phyloP scores from a whole-genome alignment of 1,284 basidiomycete genomes.

The Papiliotrema flavescens region DNA sequence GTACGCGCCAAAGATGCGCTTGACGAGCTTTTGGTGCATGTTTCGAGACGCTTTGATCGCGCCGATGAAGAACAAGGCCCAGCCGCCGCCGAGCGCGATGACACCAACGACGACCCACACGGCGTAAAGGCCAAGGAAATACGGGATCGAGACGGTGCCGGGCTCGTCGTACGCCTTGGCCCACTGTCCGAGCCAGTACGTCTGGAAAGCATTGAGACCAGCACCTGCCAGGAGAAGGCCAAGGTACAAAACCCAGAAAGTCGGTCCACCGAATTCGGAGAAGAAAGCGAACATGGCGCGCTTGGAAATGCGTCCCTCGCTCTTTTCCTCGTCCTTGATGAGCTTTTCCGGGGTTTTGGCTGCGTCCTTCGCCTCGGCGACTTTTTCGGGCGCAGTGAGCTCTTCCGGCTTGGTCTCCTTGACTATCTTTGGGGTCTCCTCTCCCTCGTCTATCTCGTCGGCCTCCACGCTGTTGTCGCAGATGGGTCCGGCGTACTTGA shows the following conservation, averaged over 20 bases:
- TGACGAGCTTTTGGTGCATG: slow-evolving; percentile 60
- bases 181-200: slow-evolving; percentile 62
- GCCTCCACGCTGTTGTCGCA: slow-evolving; percentile 21
- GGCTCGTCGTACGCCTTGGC: slow-evolving; percentile 56
- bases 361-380: slow-evolving; percentile 37
- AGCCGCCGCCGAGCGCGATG: slow-evolving; percentile 39
- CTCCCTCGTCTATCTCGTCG: slow-evolving; percentile 36
- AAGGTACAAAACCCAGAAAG: slow-evolving; percentile 49
- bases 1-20: slow-evolving; percentile 58
- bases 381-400: slow-evolving; percentile 38
- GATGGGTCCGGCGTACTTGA: slow-evolving; percentile 40
- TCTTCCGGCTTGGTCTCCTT: slow-evolving; percentile 42
- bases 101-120: slow-evolving; percentile 41
- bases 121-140: slow-evolving; percentile 55
- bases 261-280: slow-evolving; percentile 47
- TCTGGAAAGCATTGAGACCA: slow-evolving; percentile 50
- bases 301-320: slow-evolving; percentile 55
- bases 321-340: slow-evolving; percentile 60
- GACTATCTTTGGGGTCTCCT: slow-evolving; percentile 41
- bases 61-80: slow-evolving; percentile 48
- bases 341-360: slow-evolving; percentile 39
- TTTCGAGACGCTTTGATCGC: slow-evolving; percentile 56
- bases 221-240: slow-evolving; percentile 33
- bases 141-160: slow-evolving; percentile 38
- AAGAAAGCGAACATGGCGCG: slow-evolving; percentile 50